A percentile compares a stretch with the other conserved stretches of the same genome.
Evolutionary conservation across 352 stramenopile species (phyloP).

Genomic region (Pythium sp.): DNA sequence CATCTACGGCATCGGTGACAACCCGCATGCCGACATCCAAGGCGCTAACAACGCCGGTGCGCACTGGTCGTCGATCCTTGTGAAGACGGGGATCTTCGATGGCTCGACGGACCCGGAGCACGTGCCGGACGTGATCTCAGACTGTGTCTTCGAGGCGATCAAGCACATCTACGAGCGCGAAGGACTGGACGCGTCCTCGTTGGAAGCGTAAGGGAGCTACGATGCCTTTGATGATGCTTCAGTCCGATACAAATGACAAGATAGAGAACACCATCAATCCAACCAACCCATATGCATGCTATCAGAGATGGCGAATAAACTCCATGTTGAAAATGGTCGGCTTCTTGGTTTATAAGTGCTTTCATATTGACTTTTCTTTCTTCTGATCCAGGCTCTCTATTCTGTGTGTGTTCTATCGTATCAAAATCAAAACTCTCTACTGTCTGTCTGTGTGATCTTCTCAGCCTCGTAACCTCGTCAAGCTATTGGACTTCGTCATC

Average conservation of each 20-base stretch:
- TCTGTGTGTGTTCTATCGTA: background rate
- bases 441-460: background rate
- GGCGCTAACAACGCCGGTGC: constrained; percentile 82
- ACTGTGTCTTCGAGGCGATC: constrained; percentile 74
- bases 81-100: constrained; percentile 85
- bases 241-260: background rate
- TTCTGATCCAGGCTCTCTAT: constrained; percentile 5
- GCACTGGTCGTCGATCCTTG: constrained; percentile 83
- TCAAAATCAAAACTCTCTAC: background rate
- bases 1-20: constrained; percentile 90
- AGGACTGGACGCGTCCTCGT: constrained; percentile 35
- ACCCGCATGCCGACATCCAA: constrained; percentile 83
- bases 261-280: background rate
- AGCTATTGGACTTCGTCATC: background rate
- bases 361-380: background rate
- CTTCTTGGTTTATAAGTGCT: background rate
- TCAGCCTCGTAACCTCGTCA: background rate
- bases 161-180: constrained; percentile 71
- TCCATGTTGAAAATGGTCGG: background rate
- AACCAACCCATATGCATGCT: background rate
- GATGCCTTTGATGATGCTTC: background rate
- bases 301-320: background rate
- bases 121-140: constrained; percentile 53
- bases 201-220: constrained; percentile 23
- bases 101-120: constrained; percentile 61